Base-by-base conservation (phyloP, 2,329 filamentous ascomycete species). In the Aspergillus pseudonomiae region DNA sequence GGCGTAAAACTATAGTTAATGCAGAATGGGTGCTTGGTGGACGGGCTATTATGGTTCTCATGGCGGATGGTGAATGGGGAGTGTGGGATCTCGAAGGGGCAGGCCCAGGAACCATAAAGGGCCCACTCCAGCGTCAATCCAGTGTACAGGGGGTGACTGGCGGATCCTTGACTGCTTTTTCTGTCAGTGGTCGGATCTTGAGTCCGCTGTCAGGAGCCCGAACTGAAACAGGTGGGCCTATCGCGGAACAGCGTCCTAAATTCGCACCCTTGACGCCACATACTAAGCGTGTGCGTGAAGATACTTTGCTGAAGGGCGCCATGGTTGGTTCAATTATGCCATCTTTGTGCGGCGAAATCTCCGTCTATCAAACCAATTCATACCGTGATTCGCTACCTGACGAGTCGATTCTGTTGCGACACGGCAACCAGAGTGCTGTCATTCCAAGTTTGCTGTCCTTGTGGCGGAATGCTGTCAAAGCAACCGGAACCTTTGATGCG, bases 51-150 rank as follows among this genome's bases (percentile, higher is more conserved):
- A 76, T 83, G 69, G 80, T 78, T 5, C 71, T 83, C 52, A 73
- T 82, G 53, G 77, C 77, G 7, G 79, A 82, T 68, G 80, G 81
- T 3, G 78, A 82, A 71, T 83, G 81, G 80, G 81, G 81, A 19
- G 76, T 83, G 14, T 83, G 81, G 81, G 80, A 83, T 73, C 70
- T 82, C 28, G 81, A 83, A 70, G 77, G 77, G 32, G 75, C 78
- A 24, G 80, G 80, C 4, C 80, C 80, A 4, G 78, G 77, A 19
- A 74, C 71, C 41, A 69, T 71, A 6, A 77, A 79, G 63, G 79
- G 77, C 19, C 78, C 78, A 24, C 69, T 79, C 48, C 74, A 75
- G 57, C 74, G 75, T 39, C 77, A 80, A 66, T 67, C 73, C 11
- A 79, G 72, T 56, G 70, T 78, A 4, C 74, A 78, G 46, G 79